Base-by-base conservation (phyloP, 345 rosid genomes). In the Gossypium herbaceum region DNA sequence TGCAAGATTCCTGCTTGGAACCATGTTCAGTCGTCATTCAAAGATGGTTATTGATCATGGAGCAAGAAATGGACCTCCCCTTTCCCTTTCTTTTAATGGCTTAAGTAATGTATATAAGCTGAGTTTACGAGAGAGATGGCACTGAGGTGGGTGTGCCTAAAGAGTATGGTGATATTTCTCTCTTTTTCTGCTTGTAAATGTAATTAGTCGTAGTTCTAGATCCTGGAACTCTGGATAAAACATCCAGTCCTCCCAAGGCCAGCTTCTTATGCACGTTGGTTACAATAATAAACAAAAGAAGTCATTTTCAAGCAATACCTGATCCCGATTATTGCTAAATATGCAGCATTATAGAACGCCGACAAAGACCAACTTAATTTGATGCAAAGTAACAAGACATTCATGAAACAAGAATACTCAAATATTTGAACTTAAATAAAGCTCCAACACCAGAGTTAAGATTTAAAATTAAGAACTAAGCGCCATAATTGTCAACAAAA, bases 1-100 rank as follows among this genome's bases (percentile, higher is more conserved):
- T 7, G 76, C 17, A 61, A 75, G 81, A 70, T 50, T 22, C 61
- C 56, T 67, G 77, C 82, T 81, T 85, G 84, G 86, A 81, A 85
- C 80, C 84, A 59, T 48, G 64, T 58, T 74, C 78, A 20, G 78
- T 47, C 77, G 34, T 52, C 52, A 48, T 48, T 50, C 19, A 7
- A 16, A 29, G 13, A 41, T 34, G 72, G 58, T 77, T 76, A 73
- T 77, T 73, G 70, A 57, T 63, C 61, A 77, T 72, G 85, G 88
- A 82, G 85, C 84, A 85, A 79, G 81, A 58, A 5, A 17, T 64
- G 29, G 60, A 52, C 72, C 62, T 9, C 22, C 47, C 48, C 39
- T 34, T 20, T 55, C 69, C 11, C 12, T 12, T 45, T 16, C 39
- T 60, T 24, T 15, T 5, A 45, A 41, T 70, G 39, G 71, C n/a